These are phyloP conservation scores for Neofusicoccum umdonicola DNA, from an alignment of 2,329 filamentous ascomycete species.

Conservation along the genomic window DNA sequence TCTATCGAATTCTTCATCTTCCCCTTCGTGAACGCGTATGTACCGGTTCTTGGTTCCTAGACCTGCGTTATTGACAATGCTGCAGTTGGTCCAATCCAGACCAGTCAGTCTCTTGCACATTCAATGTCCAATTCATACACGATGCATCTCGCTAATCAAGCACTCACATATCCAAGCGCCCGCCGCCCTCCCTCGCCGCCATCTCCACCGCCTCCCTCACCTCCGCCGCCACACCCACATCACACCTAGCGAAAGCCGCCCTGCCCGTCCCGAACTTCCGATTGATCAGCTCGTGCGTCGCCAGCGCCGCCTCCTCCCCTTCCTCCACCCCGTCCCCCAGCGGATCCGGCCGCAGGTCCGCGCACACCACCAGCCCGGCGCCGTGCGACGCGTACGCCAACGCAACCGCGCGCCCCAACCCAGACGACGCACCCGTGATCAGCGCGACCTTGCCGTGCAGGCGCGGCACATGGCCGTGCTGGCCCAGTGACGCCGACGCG, in stretches of 20 bases:
- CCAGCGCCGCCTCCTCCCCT: neutral
- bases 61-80: slow-evolving; percentile 37
- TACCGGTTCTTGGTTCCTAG: slow-evolving; percentile 27
- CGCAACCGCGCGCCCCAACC: slow-evolving; percentile 30
- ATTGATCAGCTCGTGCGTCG: slow-evolving; percentile 20
- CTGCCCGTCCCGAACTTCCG: slow-evolving; percentile 10
- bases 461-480: slow-evolving; percentile 1
- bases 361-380: slow-evolving; percentile 23
- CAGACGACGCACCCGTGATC: slow-evolving; percentile 32
- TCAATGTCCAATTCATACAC: neutral
- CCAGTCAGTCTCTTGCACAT: neutral
- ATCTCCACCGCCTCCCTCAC: slow-evolving; percentile 22
- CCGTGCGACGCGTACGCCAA: slow-evolving; percentile 18
- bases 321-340: neutral
- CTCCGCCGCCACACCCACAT: slow-evolving; percentile 26
- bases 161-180: slow-evolving; percentile 31
- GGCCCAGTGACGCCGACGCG: neutral
- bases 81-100: neutral
- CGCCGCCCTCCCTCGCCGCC: slow-evolving; percentile 28
- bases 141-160: too few relatives aligned
- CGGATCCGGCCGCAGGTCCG: slow-evolving; percentile 19
- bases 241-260: slow-evolving; percentile 25
- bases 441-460: slow-evolving; percentile 26
- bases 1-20: slow-evolving; percentile 6
- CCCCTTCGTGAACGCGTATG: slow-evolving; percentile 2